phyloP scores from a whole-genome alignment of 805 yeast genomes.

The Kodamaea neixiangensis region DNA sequence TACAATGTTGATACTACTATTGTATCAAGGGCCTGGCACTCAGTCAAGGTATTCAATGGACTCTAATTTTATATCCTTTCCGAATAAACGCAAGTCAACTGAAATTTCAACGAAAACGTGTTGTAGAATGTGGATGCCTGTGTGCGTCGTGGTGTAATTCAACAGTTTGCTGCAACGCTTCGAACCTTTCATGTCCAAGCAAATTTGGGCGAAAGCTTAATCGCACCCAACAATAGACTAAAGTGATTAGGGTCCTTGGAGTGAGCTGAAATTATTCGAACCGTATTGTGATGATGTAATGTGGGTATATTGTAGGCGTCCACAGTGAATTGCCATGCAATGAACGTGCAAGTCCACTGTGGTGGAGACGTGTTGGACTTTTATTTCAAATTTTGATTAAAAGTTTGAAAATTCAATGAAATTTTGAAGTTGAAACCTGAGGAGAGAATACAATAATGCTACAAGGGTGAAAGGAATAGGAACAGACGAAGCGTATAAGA shows the following conservation, averaged over 20 bases:
- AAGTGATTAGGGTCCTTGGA: background rate
- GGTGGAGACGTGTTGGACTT: too few species aligned
- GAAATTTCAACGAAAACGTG: background rate
- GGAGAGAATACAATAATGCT: too few species aligned
- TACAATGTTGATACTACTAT: slow-evolving; percentile 1
- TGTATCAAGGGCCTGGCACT: slow-evolving; percentile 1
- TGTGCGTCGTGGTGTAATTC: background rate
- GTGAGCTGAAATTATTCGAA: background rate
- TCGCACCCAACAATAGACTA: background rate
- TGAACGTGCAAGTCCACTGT: too few species aligned
- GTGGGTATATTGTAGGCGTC: too few species aligned
- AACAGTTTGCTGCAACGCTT: background rate
- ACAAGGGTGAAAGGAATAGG: too few species aligned
- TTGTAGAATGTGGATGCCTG: background rate
- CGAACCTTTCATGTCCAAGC: background rate
- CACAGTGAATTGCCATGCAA: too few species aligned
- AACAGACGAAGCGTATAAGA: too few species aligned
- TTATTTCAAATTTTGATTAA: too few species aligned
- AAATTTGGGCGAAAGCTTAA: background rate
- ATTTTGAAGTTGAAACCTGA: too few species aligned
- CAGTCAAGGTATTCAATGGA: background rate
- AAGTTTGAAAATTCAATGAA: too few species aligned
- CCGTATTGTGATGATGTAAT: background rate
- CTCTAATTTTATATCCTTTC: background rate
- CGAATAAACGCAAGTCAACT: background rate